These are phyloP conservation scores for Vachellia collinsii DNA, from an alignment of 306 rosid genomes.

Conservation along the genomic window DNA sequence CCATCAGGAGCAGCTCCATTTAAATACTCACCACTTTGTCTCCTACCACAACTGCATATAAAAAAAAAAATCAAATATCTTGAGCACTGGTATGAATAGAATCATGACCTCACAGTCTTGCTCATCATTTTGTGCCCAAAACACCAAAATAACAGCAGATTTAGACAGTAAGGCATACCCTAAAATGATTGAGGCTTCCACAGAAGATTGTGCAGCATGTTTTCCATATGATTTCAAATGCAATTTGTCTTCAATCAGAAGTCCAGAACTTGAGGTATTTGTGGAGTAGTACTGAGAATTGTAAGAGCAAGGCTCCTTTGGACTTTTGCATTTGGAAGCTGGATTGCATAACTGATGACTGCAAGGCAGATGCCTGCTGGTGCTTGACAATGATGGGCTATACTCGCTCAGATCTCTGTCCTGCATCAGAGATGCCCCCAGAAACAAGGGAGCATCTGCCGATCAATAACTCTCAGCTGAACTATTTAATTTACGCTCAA, in stretches of 20 bases:
- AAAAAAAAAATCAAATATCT: background rate
- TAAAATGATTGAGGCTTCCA: constrained; percentile 69
- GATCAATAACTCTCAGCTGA: constrained; percentile 64
- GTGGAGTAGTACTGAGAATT: constrained; percentile 43
- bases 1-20: constrained; percentile 75
- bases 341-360: constrained; percentile 65
- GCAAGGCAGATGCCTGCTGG: constrained; percentile 77
- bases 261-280: constrained; percentile 80
- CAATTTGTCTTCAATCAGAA: constrained; percentile 75
- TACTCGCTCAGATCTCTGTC: constrained; percentile 82
- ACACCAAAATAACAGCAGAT: background rate
- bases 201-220: constrained; percentile 43
- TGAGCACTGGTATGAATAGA: background rate
- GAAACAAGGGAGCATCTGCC: constrained; percentile 87
- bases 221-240: constrained; percentile 58
- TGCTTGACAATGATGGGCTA: constrained; percentile 70
- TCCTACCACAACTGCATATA: constrained; percentile 64
- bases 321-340: constrained; percentile 55
- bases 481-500: constrained; percentile 36
- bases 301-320: constrained; percentile 74
- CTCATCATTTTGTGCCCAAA: background rate
- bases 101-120: constrained; percentile 11
- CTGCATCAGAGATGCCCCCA: constrained; percentile 97
- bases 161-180: constrained; percentile 54
- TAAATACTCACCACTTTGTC: constrained; percentile 63